Conservation (phyloP, 768 basidiomycete species). For the Amanita thiersii region DNA sequence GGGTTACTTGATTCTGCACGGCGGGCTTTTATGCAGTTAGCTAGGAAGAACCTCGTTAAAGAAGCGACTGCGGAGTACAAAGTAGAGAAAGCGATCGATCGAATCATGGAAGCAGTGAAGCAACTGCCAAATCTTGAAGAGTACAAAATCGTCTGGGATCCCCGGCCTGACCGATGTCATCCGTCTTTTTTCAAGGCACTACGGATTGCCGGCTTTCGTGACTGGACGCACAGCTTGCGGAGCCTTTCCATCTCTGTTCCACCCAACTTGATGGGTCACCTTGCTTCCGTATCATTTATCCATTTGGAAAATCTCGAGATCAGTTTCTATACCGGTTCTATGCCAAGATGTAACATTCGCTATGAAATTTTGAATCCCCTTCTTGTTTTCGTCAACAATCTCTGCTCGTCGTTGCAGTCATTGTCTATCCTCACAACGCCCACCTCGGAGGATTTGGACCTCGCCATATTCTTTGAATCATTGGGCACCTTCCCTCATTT, state of each 20-base stretch:
- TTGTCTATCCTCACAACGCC: constrained; percentile 27
- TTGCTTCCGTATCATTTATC: constrained; percentile 25
- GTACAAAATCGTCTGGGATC: constrained; percentile 35
- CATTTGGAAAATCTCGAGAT: constrained; percentile 27
- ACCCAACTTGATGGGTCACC: constrained; percentile 22
- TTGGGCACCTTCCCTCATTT: constrained; percentile 33
- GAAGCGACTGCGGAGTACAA: constrained; percentile 23
- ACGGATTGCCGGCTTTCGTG: constrained; percentile 24
- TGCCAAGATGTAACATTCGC: constrained; percentile 21
- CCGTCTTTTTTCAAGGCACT: constrained; percentile 29
- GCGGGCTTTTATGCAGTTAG: constrained; percentile 18
- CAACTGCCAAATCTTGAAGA: constrained; percentile 24
- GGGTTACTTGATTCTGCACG: constrained; percentile 19
- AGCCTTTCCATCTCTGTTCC: constrained; percentile 32
- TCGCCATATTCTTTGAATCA: constrained; percentile 26
- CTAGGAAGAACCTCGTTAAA: constrained; percentile 16
- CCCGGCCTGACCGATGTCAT: constrained; percentile 24
- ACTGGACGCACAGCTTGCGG: constrained; percentile 22
- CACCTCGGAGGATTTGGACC: constrained; percentile 28
- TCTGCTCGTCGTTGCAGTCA: constrained; percentile 27
- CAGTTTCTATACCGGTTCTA: constrained; percentile 24
- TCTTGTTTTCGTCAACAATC: constrained; percentile 36
- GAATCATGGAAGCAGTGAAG: constrained; percentile 23
- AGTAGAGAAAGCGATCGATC: constrained; percentile 26
- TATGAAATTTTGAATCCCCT: constrained; percentile 28